A percentile compares a stretch with the other conserved stretches of the same genome.
Conservation (phyloP, 2,329 filamentous ascomycete species). For the Trichoderma koningiopsis region DNA sequence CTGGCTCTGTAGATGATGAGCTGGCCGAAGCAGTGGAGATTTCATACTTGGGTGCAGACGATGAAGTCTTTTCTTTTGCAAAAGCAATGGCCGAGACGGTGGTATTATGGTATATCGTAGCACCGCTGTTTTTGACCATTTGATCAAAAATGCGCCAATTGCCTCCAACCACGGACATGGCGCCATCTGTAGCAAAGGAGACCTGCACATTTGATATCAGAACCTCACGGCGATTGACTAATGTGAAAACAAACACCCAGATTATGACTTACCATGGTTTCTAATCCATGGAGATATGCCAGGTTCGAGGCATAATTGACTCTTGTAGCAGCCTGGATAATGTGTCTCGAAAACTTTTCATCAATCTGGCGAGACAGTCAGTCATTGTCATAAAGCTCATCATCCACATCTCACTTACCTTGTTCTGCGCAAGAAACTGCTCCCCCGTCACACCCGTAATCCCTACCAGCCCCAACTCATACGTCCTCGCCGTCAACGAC, state of each 20-base stretch:
- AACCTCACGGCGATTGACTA: not conserved
- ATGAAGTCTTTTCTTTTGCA: conserved; percentile 44
- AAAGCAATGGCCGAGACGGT: conserved; percentile 64
- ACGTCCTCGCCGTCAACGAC: conserved; percentile 69
- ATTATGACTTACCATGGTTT: conserved; percentile 68
- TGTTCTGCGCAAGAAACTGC: conserved; percentile 69
- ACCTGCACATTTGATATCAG: conserved; percentile 47
- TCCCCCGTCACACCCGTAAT: conserved; percentile 72
- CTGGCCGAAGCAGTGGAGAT: conserved; percentile 42
- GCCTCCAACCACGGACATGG: conserved; percentile 75
- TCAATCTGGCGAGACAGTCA: conserved; percentile 52
- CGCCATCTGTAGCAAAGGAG: conserved; percentile 85
- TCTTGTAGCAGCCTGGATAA: conserved; percentile 86
- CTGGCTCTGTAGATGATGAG: conserved; percentile 31
- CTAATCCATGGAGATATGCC: conserved; percentile 81
- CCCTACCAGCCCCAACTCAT: conserved; percentile 66
- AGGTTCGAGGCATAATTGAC: conserved; percentile 96
- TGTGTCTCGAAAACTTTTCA: conserved; percentile 69
- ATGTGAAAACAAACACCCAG: not conserved
- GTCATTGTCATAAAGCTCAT: not conserved
- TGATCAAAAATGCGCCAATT: conserved; percentile 94
- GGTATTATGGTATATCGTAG: conserved; percentile 66
- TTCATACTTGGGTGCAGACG: conserved; percentile 49
- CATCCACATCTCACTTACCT: conserved; percentile 40
- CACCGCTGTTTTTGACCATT: conserved; percentile 70